Percentiles rank a stretch among this genome's conserved stretches.
Evolutionary conservation across 202 grass and related monocot genomes (phyloP).

Genomic region (Panicum virgatum): DNA sequence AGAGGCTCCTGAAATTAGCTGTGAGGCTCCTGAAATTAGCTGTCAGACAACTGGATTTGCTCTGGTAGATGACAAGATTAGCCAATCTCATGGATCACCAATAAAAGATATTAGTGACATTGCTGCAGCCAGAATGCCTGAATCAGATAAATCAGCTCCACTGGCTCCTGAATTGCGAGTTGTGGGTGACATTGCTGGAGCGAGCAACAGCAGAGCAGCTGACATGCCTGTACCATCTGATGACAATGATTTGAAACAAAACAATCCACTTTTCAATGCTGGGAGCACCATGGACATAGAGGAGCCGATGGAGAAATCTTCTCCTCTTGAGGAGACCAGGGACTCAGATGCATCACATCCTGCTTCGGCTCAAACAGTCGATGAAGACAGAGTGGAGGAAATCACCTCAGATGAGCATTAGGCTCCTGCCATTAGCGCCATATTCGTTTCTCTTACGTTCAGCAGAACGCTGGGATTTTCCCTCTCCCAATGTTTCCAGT

Average conservation of each 20-base stretch:
- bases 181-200: slow-evolving; percentile 32
- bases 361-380: neutral
- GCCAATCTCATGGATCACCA: slow-evolving; percentile 23
- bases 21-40: slow-evolving; percentile 36
- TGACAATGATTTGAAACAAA: slow-evolving; percentile 28
- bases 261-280: neutral
- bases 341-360: neutral
- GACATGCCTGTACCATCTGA: neutral
- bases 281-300: neutral
- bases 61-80: slow-evolving; percentile 24
- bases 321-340: slow-evolving; percentile 16
- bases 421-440: slow-evolving; percentile 7
- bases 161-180: slow-evolving; percentile 19
- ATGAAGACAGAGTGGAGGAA: slow-evolving; percentile 24
- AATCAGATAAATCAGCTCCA: slow-evolving; percentile 30
- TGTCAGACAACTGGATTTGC: slow-evolving; percentile 21
- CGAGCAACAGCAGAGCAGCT: slow-evolving; percentile 38
- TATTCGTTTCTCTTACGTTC: slow-evolving; percentile 5
- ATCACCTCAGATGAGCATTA: slow-evolving; percentile 38
- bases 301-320: slow-evolving; percentile 10
- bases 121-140: neutral
- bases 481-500: slow-evolving; percentile 52
- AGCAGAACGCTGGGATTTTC: slow-evolving; percentile 46
- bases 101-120: slow-evolving; percentile 12
- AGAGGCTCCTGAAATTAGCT: slow-evolving; percentile 37